Base-by-base conservation (phyloP, 208 protist species). In the Trypanosoma mega region DNA sequence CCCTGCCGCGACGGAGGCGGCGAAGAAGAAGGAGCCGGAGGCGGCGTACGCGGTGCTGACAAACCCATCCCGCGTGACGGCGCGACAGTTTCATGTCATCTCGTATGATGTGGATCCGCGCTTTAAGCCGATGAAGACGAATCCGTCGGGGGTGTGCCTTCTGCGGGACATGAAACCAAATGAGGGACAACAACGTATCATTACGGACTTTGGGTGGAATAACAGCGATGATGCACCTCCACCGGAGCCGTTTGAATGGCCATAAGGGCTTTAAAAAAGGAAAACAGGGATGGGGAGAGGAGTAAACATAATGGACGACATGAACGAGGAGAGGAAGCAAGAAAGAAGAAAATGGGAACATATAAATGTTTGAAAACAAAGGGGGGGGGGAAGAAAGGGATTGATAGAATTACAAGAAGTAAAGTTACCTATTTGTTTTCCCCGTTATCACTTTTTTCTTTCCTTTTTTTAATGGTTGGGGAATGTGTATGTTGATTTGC, bases 61-160 rank as follows among this genome's bases (percentile, higher is more conserved):
- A 61, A 96, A 96, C 72, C 85, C 89, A 7, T 71, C 81, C 2
- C 85, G 89, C 30, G 77, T 96, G 27, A 90, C 82, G 39, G 80
- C 82, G 23, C 74, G 76, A 21, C 89, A 96, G 74, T 80, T 93
- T 39, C 30, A 56, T 9, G 63, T 90, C 3, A 47, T 96, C n/a
- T 68, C 69, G 14, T 82, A 92, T 62, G 74, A 83, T 44, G 68
- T 81, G 0, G 82, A 96, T 45, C 45, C 18, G 24, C 89, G 89
- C 6, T 96, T 89, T 68, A 49, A 68, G 51, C 86, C 83, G 18
- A 54, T 96, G 37, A 92, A 94, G 73, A 53, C 78, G 43, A 60
- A 78, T 46, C 72, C 79, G 24, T 70, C 76, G 37, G 86, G 85
- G 23, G 81, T 96, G n/a, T 93, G 85, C 63, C 54, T 96, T 12